phyloP scores from a whole-genome alignment of 1,284 basidiomycete genomes.

The Gymnopus androsaceus region DNA sequence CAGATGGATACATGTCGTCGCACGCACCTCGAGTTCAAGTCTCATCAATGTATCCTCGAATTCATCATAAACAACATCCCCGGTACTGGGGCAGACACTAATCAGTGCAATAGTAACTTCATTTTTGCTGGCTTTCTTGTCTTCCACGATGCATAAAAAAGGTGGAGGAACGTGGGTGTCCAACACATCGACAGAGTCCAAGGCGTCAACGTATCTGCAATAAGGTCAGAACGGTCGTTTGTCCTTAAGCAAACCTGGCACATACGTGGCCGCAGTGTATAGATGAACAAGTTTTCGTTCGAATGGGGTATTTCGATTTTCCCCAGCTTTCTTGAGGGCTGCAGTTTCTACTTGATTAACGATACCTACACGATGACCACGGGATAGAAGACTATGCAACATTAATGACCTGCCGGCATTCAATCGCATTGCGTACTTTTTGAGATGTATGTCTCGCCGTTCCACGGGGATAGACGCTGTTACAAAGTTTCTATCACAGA shows the following conservation, averaged over 20 bases:
- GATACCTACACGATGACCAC: conserved; percentile 89
- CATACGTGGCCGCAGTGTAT: conserved; percentile 89
- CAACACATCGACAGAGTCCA: conserved; percentile 69
- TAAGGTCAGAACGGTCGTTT: too few relatives aligned
- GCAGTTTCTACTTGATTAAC: conserved; percentile 94
- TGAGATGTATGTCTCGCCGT: conserved; percentile 83
- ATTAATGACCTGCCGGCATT: conserved; percentile 8
- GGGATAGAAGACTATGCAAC: conserved; percentile 69
- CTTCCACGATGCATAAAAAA: conserved; percentile 77
- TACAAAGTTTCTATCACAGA: conserved; percentile 77
- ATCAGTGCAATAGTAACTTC: conserved; percentile 73
- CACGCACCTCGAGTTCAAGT: conserved; percentile 81
- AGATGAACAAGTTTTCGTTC: conserved; percentile 79
- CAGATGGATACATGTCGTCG: neutral
- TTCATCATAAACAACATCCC: conserved; percentile 90
- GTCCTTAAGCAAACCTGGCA: conserved; percentile 23
- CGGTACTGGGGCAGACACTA: conserved; percentile 83
- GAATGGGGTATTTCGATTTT: conserved; percentile 83
- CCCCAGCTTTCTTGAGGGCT: conserved; percentile 89
- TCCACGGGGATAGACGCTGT: conserved; percentile 84
- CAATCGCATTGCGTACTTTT: conserved; percentile 58
- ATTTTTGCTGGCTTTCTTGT: conserved; percentile 44
- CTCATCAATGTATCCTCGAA: conserved; percentile 84
- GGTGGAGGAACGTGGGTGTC: conserved; percentile 57
- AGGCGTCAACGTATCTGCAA: conserved; percentile 69